These are phyloP conservation scores for Coemansia sp. DNA, from an alignment of 192 early-diverging fungal species.

Conservation along the genomic window DNA sequence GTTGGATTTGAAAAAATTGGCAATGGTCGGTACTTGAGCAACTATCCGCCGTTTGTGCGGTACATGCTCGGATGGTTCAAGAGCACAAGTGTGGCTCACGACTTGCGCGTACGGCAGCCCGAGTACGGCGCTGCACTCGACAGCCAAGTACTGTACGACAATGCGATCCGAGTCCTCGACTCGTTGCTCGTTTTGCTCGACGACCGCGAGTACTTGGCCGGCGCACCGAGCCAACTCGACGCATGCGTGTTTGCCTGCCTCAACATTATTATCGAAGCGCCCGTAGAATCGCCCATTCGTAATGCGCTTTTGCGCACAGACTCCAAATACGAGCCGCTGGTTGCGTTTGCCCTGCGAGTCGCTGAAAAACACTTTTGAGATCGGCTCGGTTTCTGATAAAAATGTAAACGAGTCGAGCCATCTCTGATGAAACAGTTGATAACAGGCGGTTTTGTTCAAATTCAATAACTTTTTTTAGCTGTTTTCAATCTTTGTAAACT, in stretches of 20 bases:
- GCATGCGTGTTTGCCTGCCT: conserved; percentile 41
- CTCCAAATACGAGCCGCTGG: conserved; percentile 24
- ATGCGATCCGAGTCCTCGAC: conserved; percentile 30
- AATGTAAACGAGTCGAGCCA: not conserved
- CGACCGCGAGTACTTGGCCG: conserved; percentile 19
- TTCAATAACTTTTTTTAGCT: not conserved
- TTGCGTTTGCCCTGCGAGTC: conserved; percentile 28
- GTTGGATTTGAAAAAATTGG: conserved; percentile 22
- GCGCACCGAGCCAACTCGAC: conserved; percentile 25
- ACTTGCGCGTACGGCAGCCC: conserved; percentile 12
- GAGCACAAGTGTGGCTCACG: not conserved
- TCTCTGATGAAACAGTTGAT: not conserved
- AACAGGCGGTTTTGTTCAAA: not conserved
- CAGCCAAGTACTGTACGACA: conserved; percentile 33
- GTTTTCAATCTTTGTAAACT: not conserved
- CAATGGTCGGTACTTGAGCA: conserved; percentile 11
- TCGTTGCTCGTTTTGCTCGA: conserved; percentile 29
- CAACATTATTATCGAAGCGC: conserved; percentile 26
- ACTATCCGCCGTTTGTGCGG: conserved; percentile 18
- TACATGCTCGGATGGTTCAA: conserved; percentile 21
- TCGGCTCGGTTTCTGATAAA: not conserved
- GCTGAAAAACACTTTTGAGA: conserved; percentile 11
- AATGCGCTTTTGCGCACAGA: conserved; percentile 12
- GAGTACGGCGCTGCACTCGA: conserved; percentile 41
- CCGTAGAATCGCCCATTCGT: conserved; percentile 35